Conservation (phyloP, 306 rosid species). For the Casuarina equisetifolia region DNA sequence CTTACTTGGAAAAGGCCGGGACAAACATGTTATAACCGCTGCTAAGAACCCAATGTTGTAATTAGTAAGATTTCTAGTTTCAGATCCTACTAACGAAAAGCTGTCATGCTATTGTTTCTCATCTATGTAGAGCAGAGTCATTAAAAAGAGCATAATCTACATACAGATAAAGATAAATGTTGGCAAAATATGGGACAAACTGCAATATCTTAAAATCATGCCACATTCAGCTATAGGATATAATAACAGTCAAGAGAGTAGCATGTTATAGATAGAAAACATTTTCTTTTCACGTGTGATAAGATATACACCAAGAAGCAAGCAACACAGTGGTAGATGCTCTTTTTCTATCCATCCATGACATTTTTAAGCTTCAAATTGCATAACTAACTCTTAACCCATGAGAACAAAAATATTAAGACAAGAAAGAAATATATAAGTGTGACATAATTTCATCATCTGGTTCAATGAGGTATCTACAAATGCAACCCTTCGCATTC, state of each 20-base stretch:
- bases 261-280: background rate
- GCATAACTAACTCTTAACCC: no score
- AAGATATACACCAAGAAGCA: background rate
- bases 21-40: background rate
- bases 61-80: conserved; percentile 3
- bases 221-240: no score
- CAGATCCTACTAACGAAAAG: background rate
- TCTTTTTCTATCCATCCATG: background rate
- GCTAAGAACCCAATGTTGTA: background rate
- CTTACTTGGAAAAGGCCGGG: background rate
- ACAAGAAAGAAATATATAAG: background rate
- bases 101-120: background rate
- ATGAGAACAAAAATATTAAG: conserved; percentile 3
- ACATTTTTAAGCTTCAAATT: background rate
- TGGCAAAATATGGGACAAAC: background rate
- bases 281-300: no score
- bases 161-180: background rate
- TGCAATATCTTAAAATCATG: background rate
- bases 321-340: background rate
- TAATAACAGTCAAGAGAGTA: background rate
- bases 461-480: conserved; percentile 16
- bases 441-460: conserved; percentile 15
- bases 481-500: conserved; percentile 9
- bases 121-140: background rate
- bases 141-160: background rate